phyloP scores from a whole-genome alignment of 2,329 filamentous ascomycete species.

The Xylaria digitata region DNA sequence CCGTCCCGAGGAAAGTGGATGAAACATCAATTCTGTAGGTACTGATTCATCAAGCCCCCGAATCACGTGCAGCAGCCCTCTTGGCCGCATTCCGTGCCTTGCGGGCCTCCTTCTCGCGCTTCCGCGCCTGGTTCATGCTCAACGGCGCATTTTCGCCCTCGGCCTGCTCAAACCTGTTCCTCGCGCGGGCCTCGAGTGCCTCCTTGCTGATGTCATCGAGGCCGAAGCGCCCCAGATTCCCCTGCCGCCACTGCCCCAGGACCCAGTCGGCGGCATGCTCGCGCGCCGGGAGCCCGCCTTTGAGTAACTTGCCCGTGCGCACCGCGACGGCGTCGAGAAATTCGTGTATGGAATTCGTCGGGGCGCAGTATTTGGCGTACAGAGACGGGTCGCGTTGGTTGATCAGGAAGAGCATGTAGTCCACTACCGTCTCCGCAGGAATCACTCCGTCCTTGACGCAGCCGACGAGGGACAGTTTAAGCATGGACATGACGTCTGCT shows the following conservation, averaged over 20 bases:
- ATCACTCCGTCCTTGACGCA: constrained; percentile 92
- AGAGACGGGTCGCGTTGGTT: constrained; percentile 73
- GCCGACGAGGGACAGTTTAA: constrained; percentile 92
- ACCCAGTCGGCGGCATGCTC: constrained; percentile 83
- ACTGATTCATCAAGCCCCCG: background rate
- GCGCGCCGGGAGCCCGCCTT: constrained; percentile 76
- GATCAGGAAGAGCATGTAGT: constrained; percentile 88
- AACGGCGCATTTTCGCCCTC: constrained; percentile 59
- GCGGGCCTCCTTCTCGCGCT: constrained; percentile 70
- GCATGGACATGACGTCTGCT: constrained; percentile 84
- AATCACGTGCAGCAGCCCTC: constrained; percentile 25
- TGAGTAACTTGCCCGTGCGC: constrained; percentile 79
- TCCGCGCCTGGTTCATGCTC: constrained; percentile 77
- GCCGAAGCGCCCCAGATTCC: constrained; percentile 79
- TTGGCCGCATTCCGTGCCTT: constrained; percentile 47
- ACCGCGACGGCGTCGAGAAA: constrained; percentile 77
- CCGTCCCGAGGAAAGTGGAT: background rate
- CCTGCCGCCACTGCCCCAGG: constrained; percentile 83
- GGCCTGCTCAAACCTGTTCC: constrained; percentile 52
- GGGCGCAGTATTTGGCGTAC: constrained; percentile 71
- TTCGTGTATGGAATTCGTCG: constrained; percentile 85
- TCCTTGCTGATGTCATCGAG: constrained; percentile 74
- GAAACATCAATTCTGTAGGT: background rate
- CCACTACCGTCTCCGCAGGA: constrained; percentile 79
- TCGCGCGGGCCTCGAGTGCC: constrained; percentile 36